Conservation (phyloP, 306 rosid genomes). For the Dryas drummondii region DNA sequence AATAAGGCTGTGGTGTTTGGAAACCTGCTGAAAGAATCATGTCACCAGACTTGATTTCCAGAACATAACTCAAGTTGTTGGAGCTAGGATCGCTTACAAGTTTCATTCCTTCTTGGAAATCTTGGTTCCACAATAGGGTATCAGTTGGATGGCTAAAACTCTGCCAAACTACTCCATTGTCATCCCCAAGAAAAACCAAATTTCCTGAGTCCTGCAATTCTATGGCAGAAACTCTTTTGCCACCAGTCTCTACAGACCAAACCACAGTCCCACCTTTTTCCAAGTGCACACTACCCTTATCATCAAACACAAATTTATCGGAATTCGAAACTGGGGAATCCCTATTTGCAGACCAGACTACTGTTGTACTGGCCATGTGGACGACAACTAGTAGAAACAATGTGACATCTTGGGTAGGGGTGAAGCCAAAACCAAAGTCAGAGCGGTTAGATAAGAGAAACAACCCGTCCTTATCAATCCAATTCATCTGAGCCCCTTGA, state of each 20-base stretch:
- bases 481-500: constrained; percentile 61
- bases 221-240: constrained; percentile 56
- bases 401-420: constrained; percentile 41
- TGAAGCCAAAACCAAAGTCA: constrained; percentile 57
- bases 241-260: constrained; percentile 61
- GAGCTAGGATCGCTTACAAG: constrained; percentile 52
- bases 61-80: constrained; percentile 53
- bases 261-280: constrained; percentile 42
- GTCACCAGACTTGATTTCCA: constrained; percentile 72
- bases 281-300: constrained; percentile 53
- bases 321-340: constrained; percentile 63
- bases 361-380: constrained; percentile 31
- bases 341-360: constrained; percentile 78
- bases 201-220: constrained; percentile 72
- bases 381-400: constrained; percentile 47
- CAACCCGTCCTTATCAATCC: constrained; percentile 57
- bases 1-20: constrained; percentile 70
- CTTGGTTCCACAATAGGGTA: constrained; percentile 67
- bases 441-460: constrained; percentile 56
- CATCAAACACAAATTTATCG: constrained; percentile 61
- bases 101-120: constrained; percentile 70
- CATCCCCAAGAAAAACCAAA: constrained; percentile 56
- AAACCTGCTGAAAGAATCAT: constrained; percentile 64
- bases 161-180: constrained; percentile 55
- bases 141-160: constrained; percentile 86